These are phyloP conservation scores for Mycena polygramma DNA, from an alignment of 768 basidiomycete genomes.

Conservation along the genomic window DNA sequence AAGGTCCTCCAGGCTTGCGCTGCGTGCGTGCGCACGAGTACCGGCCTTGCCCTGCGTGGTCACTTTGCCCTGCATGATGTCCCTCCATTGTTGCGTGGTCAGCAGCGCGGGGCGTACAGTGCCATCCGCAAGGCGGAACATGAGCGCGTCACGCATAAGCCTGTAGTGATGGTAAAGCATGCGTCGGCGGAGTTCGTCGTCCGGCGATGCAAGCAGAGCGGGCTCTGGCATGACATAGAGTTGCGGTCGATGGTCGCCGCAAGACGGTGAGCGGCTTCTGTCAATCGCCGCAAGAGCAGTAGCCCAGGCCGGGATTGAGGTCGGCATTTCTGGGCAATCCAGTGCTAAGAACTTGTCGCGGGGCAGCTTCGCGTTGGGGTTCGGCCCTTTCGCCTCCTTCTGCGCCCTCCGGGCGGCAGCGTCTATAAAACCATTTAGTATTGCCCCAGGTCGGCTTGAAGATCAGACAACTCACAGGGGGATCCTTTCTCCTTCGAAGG, in stretches of 20 bases:
- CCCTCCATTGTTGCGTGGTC: conserved; percentile 18
- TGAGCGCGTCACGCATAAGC: conserved; percentile 14
- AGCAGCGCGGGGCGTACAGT: neutral
- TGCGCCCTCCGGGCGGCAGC: conserved; percentile 3
- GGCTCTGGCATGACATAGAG: conserved; percentile 12
- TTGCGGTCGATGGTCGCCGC: conserved; percentile 7
- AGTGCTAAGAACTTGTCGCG: conserved; percentile 6
- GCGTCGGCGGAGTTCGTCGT: neutral
- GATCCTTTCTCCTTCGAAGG: neutral
- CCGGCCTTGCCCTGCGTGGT: conserved; percentile 10
- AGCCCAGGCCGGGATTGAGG: conserved; percentile 12
- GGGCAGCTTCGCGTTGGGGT: conserved; percentile 3
- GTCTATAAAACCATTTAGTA: neutral
- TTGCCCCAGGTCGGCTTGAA: neutral
- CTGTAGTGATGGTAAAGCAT: conserved; percentile 15
- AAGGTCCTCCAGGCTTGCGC: conserved; percentile 7
- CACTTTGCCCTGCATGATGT: conserved; percentile 18
- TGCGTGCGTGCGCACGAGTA: conserved; percentile 1
- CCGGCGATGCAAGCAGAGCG: conserved; percentile 6
- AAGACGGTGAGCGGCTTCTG: neutral
- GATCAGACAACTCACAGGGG: neutral
- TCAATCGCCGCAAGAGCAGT: conserved; percentile 4
- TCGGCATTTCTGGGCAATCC: conserved; percentile 14
- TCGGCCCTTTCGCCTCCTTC: conserved; percentile 3
- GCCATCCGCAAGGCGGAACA: conserved; percentile 19